Evolutionary conservation across 1,284 basidiomycete genomes (phyloP).

Genomic region (Ceratobasidium sp.): DNA sequence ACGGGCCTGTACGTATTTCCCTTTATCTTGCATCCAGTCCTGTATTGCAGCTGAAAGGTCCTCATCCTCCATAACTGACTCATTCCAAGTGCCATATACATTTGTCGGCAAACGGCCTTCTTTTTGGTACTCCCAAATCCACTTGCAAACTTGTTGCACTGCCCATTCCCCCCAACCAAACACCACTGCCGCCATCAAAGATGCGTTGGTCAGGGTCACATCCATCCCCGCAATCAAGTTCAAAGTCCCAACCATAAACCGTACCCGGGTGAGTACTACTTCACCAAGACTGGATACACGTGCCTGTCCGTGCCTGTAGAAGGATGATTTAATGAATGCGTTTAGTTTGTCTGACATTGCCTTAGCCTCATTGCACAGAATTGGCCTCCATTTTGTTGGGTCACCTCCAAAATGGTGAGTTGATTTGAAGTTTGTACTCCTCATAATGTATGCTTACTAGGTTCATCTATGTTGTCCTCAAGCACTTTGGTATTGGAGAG

Average conservation of each 20-base stretch:
- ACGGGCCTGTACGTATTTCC: background rate
- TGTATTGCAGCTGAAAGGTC: conserved; percentile 3
- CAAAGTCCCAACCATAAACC: conserved; percentile 9
- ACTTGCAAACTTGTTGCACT: background rate
- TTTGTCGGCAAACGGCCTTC: conserved; percentile 1
- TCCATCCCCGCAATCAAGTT: background rate
- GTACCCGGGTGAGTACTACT: background rate
- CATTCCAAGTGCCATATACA: conserved; percentile 22
- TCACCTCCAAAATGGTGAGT: conserved; percentile 3
- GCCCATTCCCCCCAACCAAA: conserved; percentile 6
- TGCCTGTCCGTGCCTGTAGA: background rate
- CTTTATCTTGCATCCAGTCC: background rate
- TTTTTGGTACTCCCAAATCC: background rate
- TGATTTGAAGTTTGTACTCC: background rate
- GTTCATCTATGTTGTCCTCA: background rate
- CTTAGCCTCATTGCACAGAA: background rate
- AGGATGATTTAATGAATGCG: background rate
- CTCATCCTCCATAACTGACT: conserved; percentile 24
- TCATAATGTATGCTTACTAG: background rate
- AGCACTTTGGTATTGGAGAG: background rate
- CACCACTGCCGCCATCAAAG: background rate
- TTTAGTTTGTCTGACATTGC: background rate
- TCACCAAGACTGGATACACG: conserved; percentile 2
- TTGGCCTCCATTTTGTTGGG: background rate
- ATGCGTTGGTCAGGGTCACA: conserved; percentile 46